phyloP scores from a whole-genome alignment of 306 rosid species.

The Acacia confusa region DNA sequence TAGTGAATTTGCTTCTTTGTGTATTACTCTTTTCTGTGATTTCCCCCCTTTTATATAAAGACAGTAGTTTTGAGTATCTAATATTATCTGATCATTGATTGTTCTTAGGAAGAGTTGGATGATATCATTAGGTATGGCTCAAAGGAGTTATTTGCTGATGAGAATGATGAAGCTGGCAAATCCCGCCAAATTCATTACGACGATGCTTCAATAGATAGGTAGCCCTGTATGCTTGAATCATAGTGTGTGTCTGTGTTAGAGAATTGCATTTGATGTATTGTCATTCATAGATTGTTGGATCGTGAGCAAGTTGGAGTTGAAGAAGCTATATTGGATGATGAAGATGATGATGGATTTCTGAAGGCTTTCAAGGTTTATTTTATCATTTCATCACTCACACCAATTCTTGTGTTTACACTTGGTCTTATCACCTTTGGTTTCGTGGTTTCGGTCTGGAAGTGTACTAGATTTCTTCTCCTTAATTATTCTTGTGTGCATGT shows the following conservation, averaged over 20 bases:
- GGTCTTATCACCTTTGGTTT: conserved; percentile 20
- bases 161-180: conserved; percentile 90
- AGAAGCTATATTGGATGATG: conserved; percentile 82
- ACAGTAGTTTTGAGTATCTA: conserved; percentile 26
- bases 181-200: conserved; percentile 98
- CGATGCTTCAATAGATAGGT: conserved; percentile 95
- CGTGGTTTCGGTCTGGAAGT: conserved; percentile 10
- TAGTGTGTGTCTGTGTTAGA: background rate
- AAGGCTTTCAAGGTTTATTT: conserved; percentile 86
- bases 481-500: background rate
- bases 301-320: conserved; percentile 91
- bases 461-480: conserved; percentile 7
- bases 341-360: conserved; percentile 91
- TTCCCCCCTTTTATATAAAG: background rate
- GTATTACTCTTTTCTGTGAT: background rate
- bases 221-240: conserved; percentile 19
- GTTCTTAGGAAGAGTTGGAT: conserved; percentile 86
- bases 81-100: conserved; percentile 33
- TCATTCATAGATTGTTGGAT: conserved; percentile 71
- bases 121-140: conserved; percentile 97
- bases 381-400: conserved; percentile 26
- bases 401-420: conserved; percentile 19
- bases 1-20: background rate
- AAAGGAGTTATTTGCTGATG: conserved; percentile 94
- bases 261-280: conserved; percentile 27